A percentile compares a stretch with the other conserved stretches of the same genome.
Conservation (phyloP, 176 grass and related monocot genomes). For the Secale cereale region DNA sequence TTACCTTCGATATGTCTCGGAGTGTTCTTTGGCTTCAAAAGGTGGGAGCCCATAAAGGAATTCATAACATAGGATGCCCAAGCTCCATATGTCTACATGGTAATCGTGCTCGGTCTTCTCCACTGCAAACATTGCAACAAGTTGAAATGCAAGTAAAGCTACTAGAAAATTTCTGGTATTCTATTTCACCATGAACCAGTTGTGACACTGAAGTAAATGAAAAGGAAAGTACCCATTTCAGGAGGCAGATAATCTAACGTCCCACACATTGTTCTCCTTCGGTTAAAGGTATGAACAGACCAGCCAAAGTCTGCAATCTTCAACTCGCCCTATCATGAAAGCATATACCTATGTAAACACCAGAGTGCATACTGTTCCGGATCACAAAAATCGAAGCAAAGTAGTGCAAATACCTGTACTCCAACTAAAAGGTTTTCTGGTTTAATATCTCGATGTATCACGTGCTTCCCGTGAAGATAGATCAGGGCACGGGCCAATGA, state of each 20-base stretch:
- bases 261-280: slow-evolving; percentile 89
- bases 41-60: slow-evolving; percentile 87
- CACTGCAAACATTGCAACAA: slow-evolving; percentile 46
- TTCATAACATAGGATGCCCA: slow-evolving; percentile 89
- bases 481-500: slow-evolving; percentile 78
- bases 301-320: slow-evolving; percentile 99
- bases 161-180: neutral
- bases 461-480: slow-evolving; percentile 89
- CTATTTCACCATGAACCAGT: neutral
- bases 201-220: neutral
- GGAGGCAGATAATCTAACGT: slow-evolving; percentile 94
- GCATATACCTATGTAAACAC: slow-evolving; percentile 24
- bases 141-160: slow-evolving; percentile 4
- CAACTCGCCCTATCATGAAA: slow-evolving; percentile 60
- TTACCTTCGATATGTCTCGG: slow-evolving; percentile 91
- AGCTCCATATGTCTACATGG: slow-evolving; percentile 94
- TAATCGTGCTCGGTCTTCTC: slow-evolving; percentile 89
- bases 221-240: slow-evolving; percentile 85
- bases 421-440: slow-evolving; percentile 92
- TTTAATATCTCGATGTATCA: slow-evolving; percentile 96
- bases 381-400: neutral
- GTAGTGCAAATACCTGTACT: slow-evolving; percentile 45
- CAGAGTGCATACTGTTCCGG: neutral
- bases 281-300: slow-evolving; percentile 90
- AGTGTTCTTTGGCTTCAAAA: slow-evolving; percentile 97